Conservation (phyloP, 768 basidiomycete species). For the Leccinum ochraceum region DNA sequence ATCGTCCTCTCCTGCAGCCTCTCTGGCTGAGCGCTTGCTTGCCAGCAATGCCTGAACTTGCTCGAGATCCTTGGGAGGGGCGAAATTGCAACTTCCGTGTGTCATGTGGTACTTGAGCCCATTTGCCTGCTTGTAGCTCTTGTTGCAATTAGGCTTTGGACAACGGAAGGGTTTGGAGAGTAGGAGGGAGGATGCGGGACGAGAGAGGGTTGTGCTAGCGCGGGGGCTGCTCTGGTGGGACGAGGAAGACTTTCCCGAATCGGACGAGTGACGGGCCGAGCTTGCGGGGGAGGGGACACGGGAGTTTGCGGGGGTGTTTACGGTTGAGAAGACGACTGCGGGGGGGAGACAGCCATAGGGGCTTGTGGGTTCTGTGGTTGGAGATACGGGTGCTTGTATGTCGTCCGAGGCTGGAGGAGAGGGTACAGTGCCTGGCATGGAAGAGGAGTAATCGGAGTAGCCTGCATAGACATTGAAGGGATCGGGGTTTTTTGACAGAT, state of each 20-base stretch:
- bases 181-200: constrained; percentile 58
- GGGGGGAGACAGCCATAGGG: constrained; percentile 61
- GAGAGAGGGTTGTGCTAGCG: constrained; percentile 48
- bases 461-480: constrained; percentile 72
- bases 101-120: constrained; percentile 94
- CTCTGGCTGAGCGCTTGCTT: constrained; percentile 40
- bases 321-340: constrained; percentile 57
- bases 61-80: constrained; percentile 83
- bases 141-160: constrained; percentile 94
- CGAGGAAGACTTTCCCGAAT: constrained; percentile 29
- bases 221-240: constrained; percentile 32
- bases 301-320: constrained; percentile 48
- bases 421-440: constrained; percentile 58
- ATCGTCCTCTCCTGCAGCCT: constrained; percentile 44
- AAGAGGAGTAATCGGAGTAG: constrained; percentile 63
- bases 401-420: constrained; percentile 34
- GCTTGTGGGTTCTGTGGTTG: constrained; percentile 34
- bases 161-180: constrained; percentile 88
- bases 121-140: constrained; percentile 95
- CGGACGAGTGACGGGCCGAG: constrained; percentile 24
- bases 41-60: constrained; percentile 73
- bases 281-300: constrained; percentile 38
- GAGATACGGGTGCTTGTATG: constrained; percentile 27
- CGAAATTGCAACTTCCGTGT: constrained; percentile 91
- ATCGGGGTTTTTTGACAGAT: constrained; percentile 41